phyloP scores from a whole-genome alignment of 2,329 filamentous ascomycete genomes.

The Phaeosphaeria sp. region DNA sequence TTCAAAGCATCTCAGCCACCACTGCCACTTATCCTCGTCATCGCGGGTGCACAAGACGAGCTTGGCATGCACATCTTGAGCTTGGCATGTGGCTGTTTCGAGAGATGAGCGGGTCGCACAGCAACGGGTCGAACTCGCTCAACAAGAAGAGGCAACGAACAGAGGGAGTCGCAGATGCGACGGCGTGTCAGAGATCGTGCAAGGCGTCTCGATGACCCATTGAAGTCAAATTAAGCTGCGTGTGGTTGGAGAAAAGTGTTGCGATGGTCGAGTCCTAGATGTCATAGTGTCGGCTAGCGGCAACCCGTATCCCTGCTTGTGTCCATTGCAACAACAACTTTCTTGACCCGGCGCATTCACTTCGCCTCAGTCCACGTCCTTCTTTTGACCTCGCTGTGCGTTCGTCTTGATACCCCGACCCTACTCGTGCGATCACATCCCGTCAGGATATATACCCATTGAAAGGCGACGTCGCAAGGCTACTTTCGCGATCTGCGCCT shows the following conservation, averaged over 20 bases:
- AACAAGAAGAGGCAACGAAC: neutral
- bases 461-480: constrained; percentile 1
- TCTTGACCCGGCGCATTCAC: constrained; percentile 11
- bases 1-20: neutral
- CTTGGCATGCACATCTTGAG: constrained; percentile 7
- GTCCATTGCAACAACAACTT: constrained; percentile 20
- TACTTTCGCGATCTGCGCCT: neutral
- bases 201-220: constrained; percentile 3
- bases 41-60: neutral
- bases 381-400: neutral
- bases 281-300: constrained; percentile 16
- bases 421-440: constrained; percentile 1
- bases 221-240: neutral
- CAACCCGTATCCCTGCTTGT: constrained; percentile 15
- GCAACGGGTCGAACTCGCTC: neutral
- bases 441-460: neutral
- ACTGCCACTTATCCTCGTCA: constrained; percentile 1
- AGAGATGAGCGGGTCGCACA: constrained; percentile 1
- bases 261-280: neutral
- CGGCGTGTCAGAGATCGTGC: neutral
- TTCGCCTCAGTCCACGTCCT: constrained; percentile 7
- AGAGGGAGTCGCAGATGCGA: neutral
- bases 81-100: constrained; percentile 8
- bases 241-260: neutral
- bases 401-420: constrained; percentile 3